Evolutionary conservation across 2,329 filamentous ascomycete genomes (phyloP).

Genomic region (Aureobasidium sp.): DNA sequence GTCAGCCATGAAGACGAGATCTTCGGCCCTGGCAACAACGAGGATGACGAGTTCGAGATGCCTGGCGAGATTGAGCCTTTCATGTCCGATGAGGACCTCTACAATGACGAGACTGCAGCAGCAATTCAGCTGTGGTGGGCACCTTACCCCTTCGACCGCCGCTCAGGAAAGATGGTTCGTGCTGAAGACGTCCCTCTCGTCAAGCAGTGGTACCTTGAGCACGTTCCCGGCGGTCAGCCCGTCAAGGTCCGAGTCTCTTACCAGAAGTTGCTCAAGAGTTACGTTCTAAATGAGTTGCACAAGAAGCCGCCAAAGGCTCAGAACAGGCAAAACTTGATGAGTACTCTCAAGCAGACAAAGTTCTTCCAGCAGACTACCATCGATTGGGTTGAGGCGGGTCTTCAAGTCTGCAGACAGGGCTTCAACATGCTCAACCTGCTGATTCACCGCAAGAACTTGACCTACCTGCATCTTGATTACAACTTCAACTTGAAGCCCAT

Average conservation of each 20-base stretch:
- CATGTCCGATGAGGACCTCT: constrained; percentile 79
- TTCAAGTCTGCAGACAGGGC: constrained; percentile 95
- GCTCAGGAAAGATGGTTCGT: constrained; percentile 91
- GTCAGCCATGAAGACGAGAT: constrained; percentile 89
- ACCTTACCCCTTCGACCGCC: constrained; percentile 87
- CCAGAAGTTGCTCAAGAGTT: constrained; percentile 94
- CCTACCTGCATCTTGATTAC: constrained; percentile 96
- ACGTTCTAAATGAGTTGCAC: constrained; percentile 91
- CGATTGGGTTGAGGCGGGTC: constrained; percentile 97
- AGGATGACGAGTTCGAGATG: constrained; percentile 61
- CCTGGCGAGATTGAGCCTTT: constrained; percentile 79
- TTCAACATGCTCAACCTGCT: constrained; percentile 99
- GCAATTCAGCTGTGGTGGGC: constrained; percentile 98
- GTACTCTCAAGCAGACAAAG: constrained; percentile 88
- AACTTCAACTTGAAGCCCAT: constrained; percentile 99
- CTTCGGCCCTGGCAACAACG: constrained; percentile 70
- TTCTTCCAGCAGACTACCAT: constrained; percentile 99
- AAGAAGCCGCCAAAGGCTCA: constrained; percentile 93
- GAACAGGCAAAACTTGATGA: constrained; percentile 86
- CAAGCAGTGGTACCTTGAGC: constrained; percentile 98
- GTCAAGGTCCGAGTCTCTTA: constrained; percentile 98
- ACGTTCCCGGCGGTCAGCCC: constrained; percentile 82
- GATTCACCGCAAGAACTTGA: constrained; percentile 97
- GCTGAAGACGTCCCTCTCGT: constrained; percentile 95
- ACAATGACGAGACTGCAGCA: constrained; percentile 79